Base-by-base conservation (phyloP, 306 rosid species). In the Lablab purpureus region DNA sequence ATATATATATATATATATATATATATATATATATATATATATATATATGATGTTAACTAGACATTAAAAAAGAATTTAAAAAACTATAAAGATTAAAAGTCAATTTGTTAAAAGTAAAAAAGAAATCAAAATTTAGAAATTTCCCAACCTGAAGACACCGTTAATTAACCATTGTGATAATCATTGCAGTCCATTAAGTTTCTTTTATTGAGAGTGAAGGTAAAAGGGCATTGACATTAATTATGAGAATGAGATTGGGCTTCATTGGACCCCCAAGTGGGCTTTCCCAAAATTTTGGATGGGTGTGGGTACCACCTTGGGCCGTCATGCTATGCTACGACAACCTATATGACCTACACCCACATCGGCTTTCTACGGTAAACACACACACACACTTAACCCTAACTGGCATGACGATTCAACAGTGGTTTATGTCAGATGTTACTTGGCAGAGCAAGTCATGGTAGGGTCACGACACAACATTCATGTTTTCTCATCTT, bases 401-500 rank as follows among this genome's bases (percentile, higher is more conserved):
- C 67, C 66, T 73, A 72, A 23, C 59, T 73, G 43, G 50, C 54
- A 66, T 74, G 43, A 22, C 25, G 27, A 17, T 55, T 66, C 30
- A 36, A 80, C 30, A 67, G 28, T 64, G 3, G 52, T 54, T 66
- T 50, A 41, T 78, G 66, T 46, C 71, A 45, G 25, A 30, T 28
- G 27, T 58, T 79, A 32, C 41, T 21, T 49, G 73, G 21, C 73
- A 75, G 64, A 74, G 23, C 4, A 51, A 37, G 67, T 56, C 23
- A 60, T 45, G 71, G 49, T 36, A 66, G 71, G 75, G 81, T 30
- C 70, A 80, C 28, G 10, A 40, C 32, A 36, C 71, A 66, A 28
- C 43, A 65, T 37, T 72, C 21, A 73, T 51, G 58, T 74, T 74
- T 25, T 81, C 28, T 67, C 71, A 67, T 74, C 41, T 49, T 49